Conservation (phyloP, 805 yeast species). For the Grigorovia yakushimaensis region DNA sequence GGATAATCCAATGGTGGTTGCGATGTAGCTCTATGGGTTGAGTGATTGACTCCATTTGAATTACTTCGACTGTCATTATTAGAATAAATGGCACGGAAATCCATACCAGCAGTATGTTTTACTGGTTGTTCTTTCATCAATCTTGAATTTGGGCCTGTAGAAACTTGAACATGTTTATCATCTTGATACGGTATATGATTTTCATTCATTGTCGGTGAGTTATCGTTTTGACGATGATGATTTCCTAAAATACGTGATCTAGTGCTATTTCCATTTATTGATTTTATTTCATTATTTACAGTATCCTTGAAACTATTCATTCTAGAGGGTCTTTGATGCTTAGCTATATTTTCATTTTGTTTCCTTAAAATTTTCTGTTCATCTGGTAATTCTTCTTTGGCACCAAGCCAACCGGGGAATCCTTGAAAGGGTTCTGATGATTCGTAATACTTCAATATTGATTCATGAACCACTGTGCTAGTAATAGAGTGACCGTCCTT, state of each 20-base stretch:
- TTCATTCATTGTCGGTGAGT: neutral
- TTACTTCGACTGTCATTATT: neutral
- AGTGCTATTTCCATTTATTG: constrained; percentile 1
- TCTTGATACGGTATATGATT: neutral
- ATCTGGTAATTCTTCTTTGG: constrained; percentile 26
- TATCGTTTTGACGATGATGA: neutral
- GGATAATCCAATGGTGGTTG: neutral
- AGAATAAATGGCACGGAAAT: constrained; percentile 19
- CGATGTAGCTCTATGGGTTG: neutral
- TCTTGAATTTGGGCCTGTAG: neutral
- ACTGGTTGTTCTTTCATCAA: neutral
- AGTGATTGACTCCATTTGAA: neutral
- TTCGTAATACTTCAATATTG: constrained; percentile 33
- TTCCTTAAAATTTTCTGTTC: constrained; percentile 24
- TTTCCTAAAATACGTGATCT: neutral
- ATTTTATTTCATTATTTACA: neutral
- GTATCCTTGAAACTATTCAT: neutral
- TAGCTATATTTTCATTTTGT: constrained; percentile 15
- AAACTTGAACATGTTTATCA: constrained; percentile 1
- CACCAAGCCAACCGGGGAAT: constrained; percentile 31
- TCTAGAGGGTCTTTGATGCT: constrained; percentile 2
- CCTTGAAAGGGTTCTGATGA: constrained; percentile 27
- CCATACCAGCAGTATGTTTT: constrained; percentile 14
- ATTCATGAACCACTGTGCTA: constrained; percentile 37
- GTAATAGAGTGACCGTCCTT: constrained; percentile 35